Base-by-base conservation (phyloP, 768 basidiomycete species). In the Mycena rebaudengoi region DNA sequence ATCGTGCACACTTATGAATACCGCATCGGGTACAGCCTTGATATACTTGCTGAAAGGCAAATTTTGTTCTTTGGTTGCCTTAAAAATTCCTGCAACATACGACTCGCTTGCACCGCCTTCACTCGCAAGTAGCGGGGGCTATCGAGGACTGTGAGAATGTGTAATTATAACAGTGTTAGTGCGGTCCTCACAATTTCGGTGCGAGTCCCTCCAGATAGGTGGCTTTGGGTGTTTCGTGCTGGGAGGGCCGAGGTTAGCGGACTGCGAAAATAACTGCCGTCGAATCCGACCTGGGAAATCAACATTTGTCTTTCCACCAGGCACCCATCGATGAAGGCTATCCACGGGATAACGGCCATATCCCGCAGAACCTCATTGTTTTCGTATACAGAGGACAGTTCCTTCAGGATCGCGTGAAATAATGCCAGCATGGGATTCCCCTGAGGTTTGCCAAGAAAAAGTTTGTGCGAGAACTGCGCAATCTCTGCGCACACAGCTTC, bases 41-140 rank as follows among this genome's bases (percentile, higher is more conserved):
- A 54, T 64, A 54, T 57, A 58, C 51, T 71, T 62, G 49, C 50
- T 60, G 66, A 62, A 29, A 20, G 59, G 62, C 3, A 51, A 14
- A 32, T 54, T 49, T 29, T 65, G 64, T 1, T 55, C 44, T 29
- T 54, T 54, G 44, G 13, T 53, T 13, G 50, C 49, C 40, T 64
- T 57, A 20, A 64, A 64, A 12, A 64, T 58, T 4, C 45, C 48
- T n/a, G 59, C 64, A 18, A 30, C 59, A 21, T 55, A 65, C 5
- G 53, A 41, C 45, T 65, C 64, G 30, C 23, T 8, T 33, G 28
- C n/a, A 23, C 54, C 62, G 29, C 62, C 48, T 57, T 63, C 29
- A 8, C n/a, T 7, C 62, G 62, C 62, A 63, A 28, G 49, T 63
- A 57, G 25, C 28, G 54, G 5, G 62, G 56, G 44, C 56, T 58